Evolutionary conservation across 306 rosid species (phyloP), one percentile per base, ranked within the genome.

Genomic region (Parietaria judaica): DNA sequence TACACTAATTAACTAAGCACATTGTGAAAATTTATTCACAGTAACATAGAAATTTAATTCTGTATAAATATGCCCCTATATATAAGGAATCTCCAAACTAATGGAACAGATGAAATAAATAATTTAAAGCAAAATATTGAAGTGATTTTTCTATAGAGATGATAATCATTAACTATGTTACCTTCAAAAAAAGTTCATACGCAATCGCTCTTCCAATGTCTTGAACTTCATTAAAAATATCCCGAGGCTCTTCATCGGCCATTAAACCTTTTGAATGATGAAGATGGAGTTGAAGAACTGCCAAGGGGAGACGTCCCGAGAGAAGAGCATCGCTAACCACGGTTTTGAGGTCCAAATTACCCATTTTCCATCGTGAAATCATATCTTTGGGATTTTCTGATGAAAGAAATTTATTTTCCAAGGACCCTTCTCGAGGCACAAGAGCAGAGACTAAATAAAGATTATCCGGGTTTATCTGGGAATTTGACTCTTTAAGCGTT

Each of bases 131-230:
- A 23, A 23, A 23, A 23, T 23, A 23, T 23, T 23, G 31, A 23
- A 23, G 31, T 23, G 31, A 23, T 23, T 0, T 23, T 23, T 23
- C 31, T 23, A 23, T 23, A 23, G 31, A 23, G 31, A 23, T 23
- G 39, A 62, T 64, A 77, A 76, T 66, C 44, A 69, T 51, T 50
- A 23, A 57, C 58, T 12, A 66, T 56, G 64, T 55, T 79, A 91
- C 97, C 97, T 91, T 91, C 82, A 91, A 72, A 82, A 91, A 91
- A 61, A 91, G 79, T 54, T 91, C 98, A 80, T 91, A 91, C 47
- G 95, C 96, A 83, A 91, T 90, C 54, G 89, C 92, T 75, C 88
- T 80, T 74, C 98, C 98, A 85, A 91, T 76, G 72, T 91, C 96
- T 63, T 88, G 96, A 72, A 91, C 85, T 88, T 88, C 95, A 48